A percentile compares a stretch with the other conserved stretches of the same genome.
These are phyloP conservation scores for Creolimax fragrantissima DNA, from an alignment of 78 protist species.

Conservation along the genomic window DNA sequence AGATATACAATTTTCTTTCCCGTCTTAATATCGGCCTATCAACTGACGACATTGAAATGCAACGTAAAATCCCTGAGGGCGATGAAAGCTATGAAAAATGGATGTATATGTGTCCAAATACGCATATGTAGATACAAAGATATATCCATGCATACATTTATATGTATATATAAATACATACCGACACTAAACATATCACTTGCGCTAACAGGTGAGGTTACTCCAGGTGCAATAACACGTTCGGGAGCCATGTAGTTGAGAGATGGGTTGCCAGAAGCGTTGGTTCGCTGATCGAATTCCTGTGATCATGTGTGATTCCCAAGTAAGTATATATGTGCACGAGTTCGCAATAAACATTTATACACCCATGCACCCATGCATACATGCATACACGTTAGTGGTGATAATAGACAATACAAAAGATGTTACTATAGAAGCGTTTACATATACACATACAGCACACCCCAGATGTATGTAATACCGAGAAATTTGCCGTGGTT, in stretches of 20 bases:
- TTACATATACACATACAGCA: not conserved
- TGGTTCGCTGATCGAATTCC: conserved; percentile 12
- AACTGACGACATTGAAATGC: no score
- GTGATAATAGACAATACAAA: no score
- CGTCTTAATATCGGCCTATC: no score
- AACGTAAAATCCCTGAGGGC: no score
- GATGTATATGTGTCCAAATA: not conserved
- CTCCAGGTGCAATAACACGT: not conserved
- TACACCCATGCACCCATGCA: not conserved
- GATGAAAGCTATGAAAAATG: no score
- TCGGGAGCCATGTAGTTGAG: conserved; percentile 15
- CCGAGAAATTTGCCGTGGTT: not conserved
- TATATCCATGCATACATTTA: not conserved
- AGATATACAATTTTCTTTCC: no score
- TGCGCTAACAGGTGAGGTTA: not conserved
- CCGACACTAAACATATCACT: not conserved
- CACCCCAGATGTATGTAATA: not conserved
- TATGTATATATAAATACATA: not conserved
- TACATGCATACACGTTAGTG: not conserved
- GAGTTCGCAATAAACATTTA: not conserved
- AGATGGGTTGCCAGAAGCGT: not conserved
- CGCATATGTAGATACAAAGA: not conserved
- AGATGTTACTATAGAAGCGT: not conserved
- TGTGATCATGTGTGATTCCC: not conserved
- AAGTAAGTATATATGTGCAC: not conserved